A percentile compares a stretch with the other conserved stretches of the same genome.
Evolutionary conservation across 192 early-diverging fungal species (phyloP).

Genomic region (Funneliformis geosporum): DNA sequence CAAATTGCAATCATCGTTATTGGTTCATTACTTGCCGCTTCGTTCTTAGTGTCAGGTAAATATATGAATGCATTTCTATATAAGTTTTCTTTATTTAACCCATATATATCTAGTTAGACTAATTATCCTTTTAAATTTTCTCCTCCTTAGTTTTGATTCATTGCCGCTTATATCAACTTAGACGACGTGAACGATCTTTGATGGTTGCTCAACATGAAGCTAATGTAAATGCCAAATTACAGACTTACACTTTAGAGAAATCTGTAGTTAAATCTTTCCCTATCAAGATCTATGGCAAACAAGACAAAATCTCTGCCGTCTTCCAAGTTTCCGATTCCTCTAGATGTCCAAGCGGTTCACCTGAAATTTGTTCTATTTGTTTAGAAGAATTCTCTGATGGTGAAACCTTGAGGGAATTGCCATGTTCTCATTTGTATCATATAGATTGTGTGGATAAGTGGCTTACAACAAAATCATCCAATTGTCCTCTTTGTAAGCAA

Average conservation of each 20-base stretch:
- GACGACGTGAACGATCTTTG: slow-evolving; percentile 15
- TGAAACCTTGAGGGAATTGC: slow-evolving; percentile 39
- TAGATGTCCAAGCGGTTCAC: neutral
- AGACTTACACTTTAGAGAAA: slow-evolving; percentile 18
- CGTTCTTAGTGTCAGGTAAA: slow-evolving; percentile 26
- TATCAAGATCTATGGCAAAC: slow-evolving; percentile 2
- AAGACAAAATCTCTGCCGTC: neutral
- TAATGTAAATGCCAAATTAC: slow-evolving; percentile 6
- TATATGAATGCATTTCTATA: neutral
- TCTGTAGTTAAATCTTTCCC: slow-evolving; percentile 29
- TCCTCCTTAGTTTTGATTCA: slow-evolving; percentile 24
- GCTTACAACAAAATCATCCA: slow-evolving; percentile 45
- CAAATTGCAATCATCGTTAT: slow-evolving; percentile 30
- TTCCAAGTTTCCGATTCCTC: neutral
- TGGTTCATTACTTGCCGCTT: slow-evolving; percentile 18
- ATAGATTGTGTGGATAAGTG: slow-evolving; percentile 48
- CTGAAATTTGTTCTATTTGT: slow-evolving; percentile 43
- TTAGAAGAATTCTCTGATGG: slow-evolving; percentile 44
- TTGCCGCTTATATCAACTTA: slow-evolving; percentile 31
- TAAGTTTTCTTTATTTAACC: neutral
- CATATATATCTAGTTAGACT: neutral
- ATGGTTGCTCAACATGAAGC: slow-evolving; percentile 27
- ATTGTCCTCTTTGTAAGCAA: slow-evolving; percentile 46
- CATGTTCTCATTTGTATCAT: slow-evolving; percentile 45
- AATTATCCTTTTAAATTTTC: neutral